Evolutionary conservation across 2,329 filamentous ascomycete genomes (phyloP).

Genomic region (Coniella vitis): DNA sequence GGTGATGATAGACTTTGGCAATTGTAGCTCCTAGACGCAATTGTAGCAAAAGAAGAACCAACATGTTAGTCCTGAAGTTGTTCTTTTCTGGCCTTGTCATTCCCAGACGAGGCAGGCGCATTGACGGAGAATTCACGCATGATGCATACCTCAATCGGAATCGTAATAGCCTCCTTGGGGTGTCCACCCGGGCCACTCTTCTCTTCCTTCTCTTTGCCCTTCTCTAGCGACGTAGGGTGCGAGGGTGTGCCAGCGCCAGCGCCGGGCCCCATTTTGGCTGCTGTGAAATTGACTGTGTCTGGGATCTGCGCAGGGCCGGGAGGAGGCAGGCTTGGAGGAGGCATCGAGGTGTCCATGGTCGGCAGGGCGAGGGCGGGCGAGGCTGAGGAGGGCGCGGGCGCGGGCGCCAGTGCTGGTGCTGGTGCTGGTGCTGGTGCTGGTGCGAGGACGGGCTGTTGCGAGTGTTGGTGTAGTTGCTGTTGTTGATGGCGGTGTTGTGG

Average conservation of each 20-base stretch:
- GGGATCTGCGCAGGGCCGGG: constrained; percentile 14
- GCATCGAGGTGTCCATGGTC: constrained; percentile 18
- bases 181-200: constrained; percentile 22
- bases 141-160: constrained; percentile 49
- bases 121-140: too few species aligned
- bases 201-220: constrained; percentile 29
- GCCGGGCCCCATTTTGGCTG: too few species aligned
- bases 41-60: neutral
- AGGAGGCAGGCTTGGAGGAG: constrained; percentile 18
- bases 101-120: too few species aligned
- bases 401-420: constrained; percentile 14
- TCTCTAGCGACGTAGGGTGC: constrained; percentile 18
- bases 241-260: constrained; percentile 6
- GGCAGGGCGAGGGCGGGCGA: constrained; percentile 20
- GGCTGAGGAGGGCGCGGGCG: constrained; percentile 9
- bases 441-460: constrained; percentile 10
- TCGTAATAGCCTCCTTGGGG: constrained; percentile 37
- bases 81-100: too few species aligned
- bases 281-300: constrained; percentile 8
- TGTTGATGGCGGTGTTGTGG: constrained; percentile 8
- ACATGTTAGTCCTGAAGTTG: constrained; percentile 5
- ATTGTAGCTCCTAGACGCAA: constrained; percentile 59
- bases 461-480: too few species aligned
- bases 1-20: constrained; percentile 77
- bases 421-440: constrained; percentile 12